Percentiles rank a stretch among this genome's conserved stretches.
These are phyloP conservation scores for Ophiostoma sp. DNA, from an alignment of 2,329 filamentous ascomycete species.

Conservation along the genomic window DNA sequence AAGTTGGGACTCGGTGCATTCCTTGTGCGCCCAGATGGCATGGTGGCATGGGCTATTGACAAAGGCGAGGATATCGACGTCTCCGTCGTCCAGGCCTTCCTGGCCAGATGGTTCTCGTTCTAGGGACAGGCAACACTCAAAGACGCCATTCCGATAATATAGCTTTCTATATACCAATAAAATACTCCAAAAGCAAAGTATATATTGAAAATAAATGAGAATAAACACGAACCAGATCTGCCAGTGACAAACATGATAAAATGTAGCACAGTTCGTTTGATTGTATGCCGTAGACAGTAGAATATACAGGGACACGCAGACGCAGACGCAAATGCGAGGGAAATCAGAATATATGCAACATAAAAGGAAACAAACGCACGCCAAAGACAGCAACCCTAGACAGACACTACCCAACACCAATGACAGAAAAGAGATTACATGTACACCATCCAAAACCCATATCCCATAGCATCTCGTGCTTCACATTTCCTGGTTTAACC, in stretches of 20 bases:
- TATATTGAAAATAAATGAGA: too few relatives aligned
- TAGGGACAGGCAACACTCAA: background rate
- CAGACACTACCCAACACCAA: background rate
- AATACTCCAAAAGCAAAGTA: background rate
- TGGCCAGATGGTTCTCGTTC: background rate
- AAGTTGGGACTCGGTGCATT: background rate
- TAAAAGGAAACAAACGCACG: background rate
- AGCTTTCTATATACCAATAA: background rate
- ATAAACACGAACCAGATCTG: background rate
- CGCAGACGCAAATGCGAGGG: background rate
- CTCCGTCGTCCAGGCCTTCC: background rate
- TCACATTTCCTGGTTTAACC: slow-evolving; percentile 40
- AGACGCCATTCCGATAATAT: background rate
- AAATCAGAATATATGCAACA: slow-evolving; percentile 11
- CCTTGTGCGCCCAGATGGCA: background rate
- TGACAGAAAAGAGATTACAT: background rate
- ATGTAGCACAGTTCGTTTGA: background rate
- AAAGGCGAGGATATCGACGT: background rate
- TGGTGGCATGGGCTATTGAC: slow-evolving; percentile 4
- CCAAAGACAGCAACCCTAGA: background rate
- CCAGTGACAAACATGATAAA: background rate
- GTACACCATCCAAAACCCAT: background rate
- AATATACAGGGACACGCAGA: background rate
- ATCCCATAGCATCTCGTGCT: background rate
- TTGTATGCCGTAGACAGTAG: background rate